These are phyloP conservation scores for Podospora bellae-mahoneyi DNA, from an alignment of 495 filamentous ascomycete species.

Conservation along the genomic window DNA sequence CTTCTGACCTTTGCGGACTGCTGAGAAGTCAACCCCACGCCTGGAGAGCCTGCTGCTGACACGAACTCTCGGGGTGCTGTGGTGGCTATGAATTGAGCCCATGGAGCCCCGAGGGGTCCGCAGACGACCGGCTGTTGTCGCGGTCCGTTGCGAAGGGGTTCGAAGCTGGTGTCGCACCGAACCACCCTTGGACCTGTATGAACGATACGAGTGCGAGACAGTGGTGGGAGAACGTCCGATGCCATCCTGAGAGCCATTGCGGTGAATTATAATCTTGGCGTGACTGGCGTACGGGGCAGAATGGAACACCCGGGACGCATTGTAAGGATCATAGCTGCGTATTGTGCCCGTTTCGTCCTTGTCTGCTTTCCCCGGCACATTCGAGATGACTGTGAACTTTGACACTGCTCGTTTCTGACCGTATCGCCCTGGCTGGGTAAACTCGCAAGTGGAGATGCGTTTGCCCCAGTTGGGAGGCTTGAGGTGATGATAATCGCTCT, in stretches of 20 bases:
- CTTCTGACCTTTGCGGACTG: slow-evolving; percentile 30
- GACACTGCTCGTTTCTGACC: slow-evolving; percentile 57
- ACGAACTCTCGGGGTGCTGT: slow-evolving; percentile 45
- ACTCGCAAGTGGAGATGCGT: slow-evolving; percentile 50
- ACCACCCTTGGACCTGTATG: slow-evolving; percentile 25
- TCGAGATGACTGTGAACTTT: slow-evolving; percentile 68
- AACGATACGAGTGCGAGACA: slow-evolving; percentile 27
- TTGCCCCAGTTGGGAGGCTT: slow-evolving; percentile 50
- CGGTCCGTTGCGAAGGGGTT: slow-evolving; percentile 23
- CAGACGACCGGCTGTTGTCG: slow-evolving; percentile 20
- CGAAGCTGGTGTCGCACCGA: slow-evolving; percentile 22
- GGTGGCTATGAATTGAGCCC: slow-evolving; percentile 59
- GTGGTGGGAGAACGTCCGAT: slow-evolving; percentile 11
- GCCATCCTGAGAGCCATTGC: slow-evolving; percentile 32
- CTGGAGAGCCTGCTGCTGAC: slow-evolving; percentile 59
- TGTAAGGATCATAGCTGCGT: slow-evolving; percentile 77
- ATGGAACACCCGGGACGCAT: slow-evolving; percentile 58
- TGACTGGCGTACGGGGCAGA: slow-evolving; percentile 38
- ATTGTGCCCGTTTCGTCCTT: slow-evolving; percentile 36
- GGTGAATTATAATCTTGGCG: slow-evolving; percentile 66
- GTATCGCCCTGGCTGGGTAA: slow-evolving; percentile 40
- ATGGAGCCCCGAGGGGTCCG: slow-evolving; percentile 46
- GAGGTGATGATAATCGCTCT: slow-evolving; percentile 84
- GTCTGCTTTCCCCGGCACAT: slow-evolving; percentile 41
- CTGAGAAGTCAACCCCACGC: slow-evolving; percentile 76